Evolutionary conservation across 305 asterid genomes (phyloP).

Genomic region (Fraxinus baroniana): DNA sequence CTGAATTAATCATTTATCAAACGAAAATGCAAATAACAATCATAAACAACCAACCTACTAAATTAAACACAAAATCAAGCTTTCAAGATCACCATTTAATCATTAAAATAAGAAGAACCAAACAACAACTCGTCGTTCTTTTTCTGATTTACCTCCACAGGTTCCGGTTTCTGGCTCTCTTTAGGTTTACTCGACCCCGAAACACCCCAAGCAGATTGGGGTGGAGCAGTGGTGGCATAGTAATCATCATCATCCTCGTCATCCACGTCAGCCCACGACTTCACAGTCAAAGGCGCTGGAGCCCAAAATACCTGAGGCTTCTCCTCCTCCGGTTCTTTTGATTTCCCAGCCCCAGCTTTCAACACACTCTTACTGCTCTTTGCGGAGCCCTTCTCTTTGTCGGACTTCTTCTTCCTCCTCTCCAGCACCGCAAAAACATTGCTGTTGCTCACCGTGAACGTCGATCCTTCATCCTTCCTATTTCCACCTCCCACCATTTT

Average conservation of each 20-base stretch:
- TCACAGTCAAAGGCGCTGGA: constrained; percentile 76
- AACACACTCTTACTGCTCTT: constrained; percentile 39
- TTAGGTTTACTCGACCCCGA: constrained; percentile 32
- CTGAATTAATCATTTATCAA: not conserved
- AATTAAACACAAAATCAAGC: not conserved
- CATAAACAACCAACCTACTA: not conserved
- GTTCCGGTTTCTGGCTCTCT: constrained; percentile 32
- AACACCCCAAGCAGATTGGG: constrained; percentile 65
- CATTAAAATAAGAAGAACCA: not conserved
- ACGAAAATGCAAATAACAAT: not conserved
- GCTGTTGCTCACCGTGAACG: constrained; percentile 41
- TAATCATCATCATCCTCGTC: constrained; percentile 96
- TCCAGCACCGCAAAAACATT: constrained; percentile 65
- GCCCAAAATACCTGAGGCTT: constrained; percentile 73
- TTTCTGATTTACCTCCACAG: constrained; percentile 55
- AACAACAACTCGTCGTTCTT: no score
- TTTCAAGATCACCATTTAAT: not conserved
- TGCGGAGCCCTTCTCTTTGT: constrained; percentile 48
- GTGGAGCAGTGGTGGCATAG: constrained; percentile 89
- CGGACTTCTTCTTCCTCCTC: constrained; percentile 62
- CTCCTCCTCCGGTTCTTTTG: constrained; percentile 48
- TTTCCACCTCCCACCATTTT: constrained; percentile 57
- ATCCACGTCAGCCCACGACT: constrained; percentile 98
- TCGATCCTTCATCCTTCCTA: constrained; percentile 55
- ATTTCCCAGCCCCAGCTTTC: constrained; percentile 38